Evolutionary conservation across 2,329 filamentous ascomycete genomes (phyloP).

Genomic region (Diaporthe batatas): DNA sequence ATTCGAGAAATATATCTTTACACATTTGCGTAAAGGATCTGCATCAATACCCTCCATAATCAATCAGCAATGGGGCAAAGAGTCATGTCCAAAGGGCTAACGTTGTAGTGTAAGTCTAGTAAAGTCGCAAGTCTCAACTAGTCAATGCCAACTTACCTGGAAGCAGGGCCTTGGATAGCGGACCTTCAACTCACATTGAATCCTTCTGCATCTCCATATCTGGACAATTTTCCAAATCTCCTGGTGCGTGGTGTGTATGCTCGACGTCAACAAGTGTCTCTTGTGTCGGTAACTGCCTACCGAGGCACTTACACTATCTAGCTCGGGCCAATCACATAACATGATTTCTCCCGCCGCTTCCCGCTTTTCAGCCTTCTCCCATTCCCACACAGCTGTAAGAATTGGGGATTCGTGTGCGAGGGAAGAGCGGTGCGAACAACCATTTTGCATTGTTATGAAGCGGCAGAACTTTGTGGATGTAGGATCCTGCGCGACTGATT

Average conservation of each 20-base stretch:
- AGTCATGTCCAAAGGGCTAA: not conserved
- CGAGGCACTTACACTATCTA: no score
- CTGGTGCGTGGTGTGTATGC: not conserved
- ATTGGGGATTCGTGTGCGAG: not conserved
- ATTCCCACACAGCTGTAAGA: not conserved
- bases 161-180: no score
- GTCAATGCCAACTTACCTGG: no score
- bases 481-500: not conserved
- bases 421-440: not conserved
- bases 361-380: not conserved
- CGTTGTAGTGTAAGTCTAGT: not conserved
- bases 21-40: not conserved
- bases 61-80: not conserved
- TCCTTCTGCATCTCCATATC: not conserved
- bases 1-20: no score
- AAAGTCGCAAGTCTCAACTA: not conserved
- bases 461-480: accelerated
- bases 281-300: not conserved
- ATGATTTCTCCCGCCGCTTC: constrained; percentile 4
- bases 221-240: not conserved
- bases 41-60: not conserved
- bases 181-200: no score
- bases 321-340: constrained; percentile 15
- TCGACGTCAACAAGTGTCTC: not conserved
- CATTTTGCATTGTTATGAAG: not conserved